Base-by-base conservation (phyloP, 73 alveolate genomes). In the Paramecium bursaria region DNA sequence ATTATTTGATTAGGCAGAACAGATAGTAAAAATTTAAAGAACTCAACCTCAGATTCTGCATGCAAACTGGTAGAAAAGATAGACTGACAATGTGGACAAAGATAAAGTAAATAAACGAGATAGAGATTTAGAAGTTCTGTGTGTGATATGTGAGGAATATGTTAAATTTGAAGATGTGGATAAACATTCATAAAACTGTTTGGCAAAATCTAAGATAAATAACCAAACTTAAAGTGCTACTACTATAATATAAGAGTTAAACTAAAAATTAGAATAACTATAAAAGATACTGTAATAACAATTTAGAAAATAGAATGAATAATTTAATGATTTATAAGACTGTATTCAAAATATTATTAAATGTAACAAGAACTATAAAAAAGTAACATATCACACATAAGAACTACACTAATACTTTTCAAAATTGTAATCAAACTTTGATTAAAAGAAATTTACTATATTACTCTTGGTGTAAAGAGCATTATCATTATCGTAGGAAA, bases 101-200 rank as follows among this genome's bases (percentile, higher is more conserved):
- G n/a, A 19, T 22, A 51, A 51, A 2, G 4, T 11, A 13, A 17
- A 22, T 15, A 9, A 51, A 4, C 31, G 10, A 51, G 27, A 1
- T 51, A 51, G n/a, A 9, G 76, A 57, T 29, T 10, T 57, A 26
- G 9, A 57, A 30, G 76, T 57, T 1, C 33, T 57, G 10, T 57
- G 76, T 57, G 76, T 57, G 0, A 57, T 57, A 27, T 57, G 76
- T 30, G 76, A 57, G 33, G 76, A 57, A 3, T 42, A 30, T 14
- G 33, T 57, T 57, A 48, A 48, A n/a, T 57, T 57, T 29, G 76
- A 57, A 50, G 29, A 57, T 27, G 76, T 57, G 14, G 76, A 57
- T 29, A 23, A 48, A 5, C 76, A 57, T 7, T 57, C 76, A 14
- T 19, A 19, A 23, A 30, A 31, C 5, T 57, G 76, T 57, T 57